Conservation (phyloP, 2,329 filamentous ascomycete genomes). For the Podosphaera xanthii region DNA sequence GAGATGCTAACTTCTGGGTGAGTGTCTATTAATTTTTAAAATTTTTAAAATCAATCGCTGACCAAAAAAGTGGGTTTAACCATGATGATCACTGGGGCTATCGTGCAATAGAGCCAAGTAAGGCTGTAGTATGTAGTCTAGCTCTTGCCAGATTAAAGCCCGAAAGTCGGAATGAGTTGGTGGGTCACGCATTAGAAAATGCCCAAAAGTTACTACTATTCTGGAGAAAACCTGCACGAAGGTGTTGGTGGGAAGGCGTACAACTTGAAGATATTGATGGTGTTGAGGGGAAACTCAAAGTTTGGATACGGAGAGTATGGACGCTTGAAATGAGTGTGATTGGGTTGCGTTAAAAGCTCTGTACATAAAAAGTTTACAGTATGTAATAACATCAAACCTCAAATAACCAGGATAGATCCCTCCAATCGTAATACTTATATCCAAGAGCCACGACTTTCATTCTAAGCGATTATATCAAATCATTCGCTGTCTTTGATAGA, state of each 20-base stretch:
- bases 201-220: slow-evolving; percentile 93
- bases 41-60: slow-evolving; percentile 1
- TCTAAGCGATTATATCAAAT: too few relatives aligned
- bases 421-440: too few relatives aligned
- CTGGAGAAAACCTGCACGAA: slow-evolving; percentile 86
- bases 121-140: slow-evolving; percentile 93
- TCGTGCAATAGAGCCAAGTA: slow-evolving; percentile 90
- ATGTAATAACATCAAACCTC: too few relatives aligned
- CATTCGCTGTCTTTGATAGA: too few relatives aligned
- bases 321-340: slow-evolving; percentile 96
- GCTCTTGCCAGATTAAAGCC: slow-evolving; percentile 81
- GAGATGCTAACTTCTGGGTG: slow-evolving; percentile 98
- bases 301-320: slow-evolving; percentile 97
- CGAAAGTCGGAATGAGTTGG: slow-evolving; percentile 61
- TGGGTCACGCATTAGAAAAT: slow-evolving; percentile 77
- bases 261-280: slow-evolving; percentile 78
- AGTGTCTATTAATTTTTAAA: slow-evolving; percentile 17
- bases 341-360: slow-evolving; percentile 37
- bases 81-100: slow-evolving; percentile 92
- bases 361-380: too few relatives aligned
- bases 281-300: slow-evolving; percentile 76
- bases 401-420: too few relatives aligned
- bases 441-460: too few relatives aligned
- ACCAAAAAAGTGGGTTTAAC: slow-evolving; percentile 58
- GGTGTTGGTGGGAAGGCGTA: slow-evolving; percentile 98